These are phyloP conservation scores for Trichoderma erinaceum DNA, from an alignment of 495 filamentous ascomycete species.

Conservation along the genomic window DNA sequence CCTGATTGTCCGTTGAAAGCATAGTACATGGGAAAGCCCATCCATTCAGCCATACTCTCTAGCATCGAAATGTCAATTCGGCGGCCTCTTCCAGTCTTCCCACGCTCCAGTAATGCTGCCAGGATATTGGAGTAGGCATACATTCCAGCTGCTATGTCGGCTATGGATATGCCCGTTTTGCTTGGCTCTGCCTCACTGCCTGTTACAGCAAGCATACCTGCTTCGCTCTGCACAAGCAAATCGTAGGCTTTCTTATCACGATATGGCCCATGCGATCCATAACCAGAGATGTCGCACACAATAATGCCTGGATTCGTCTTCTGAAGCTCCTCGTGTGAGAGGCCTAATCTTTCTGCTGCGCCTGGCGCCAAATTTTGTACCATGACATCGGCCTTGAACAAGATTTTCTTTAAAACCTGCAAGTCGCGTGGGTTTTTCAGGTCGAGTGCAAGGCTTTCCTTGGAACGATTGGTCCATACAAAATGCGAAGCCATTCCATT, in stretches of 20 bases:
- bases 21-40: constrained; percentile 51
- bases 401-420: constrained; percentile 36
- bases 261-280: constrained; percentile 46
- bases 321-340: constrained; percentile 39
- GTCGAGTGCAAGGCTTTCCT: constrained; percentile 45
- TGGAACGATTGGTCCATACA: constrained; percentile 48
- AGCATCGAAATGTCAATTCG: constrained; percentile 49
- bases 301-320: constrained; percentile 39
- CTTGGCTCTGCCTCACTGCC: constrained; percentile 41
- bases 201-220: constrained; percentile 46
- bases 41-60: constrained; percentile 51
- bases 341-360: constrained; percentile 40
- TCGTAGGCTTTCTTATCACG: constrained; percentile 52
- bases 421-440: constrained; percentile 40
- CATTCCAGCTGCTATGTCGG: constrained; percentile 46
- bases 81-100: constrained; percentile 37
- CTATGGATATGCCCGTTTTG: constrained; percentile 48
- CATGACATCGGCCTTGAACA: constrained; percentile 43
- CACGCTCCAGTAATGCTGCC: constrained; percentile 42
- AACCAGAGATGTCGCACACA: constrained; percentile 49
- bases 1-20: constrained; percentile 35
- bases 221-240: constrained; percentile 49
- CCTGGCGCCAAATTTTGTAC: constrained; percentile 50
- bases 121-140: constrained; percentile 48
- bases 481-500: constrained; percentile 46